These are phyloP conservation scores for Blumeria hordei DNA, from an alignment of 2,329 filamentous ascomycete genomes.

Conservation along the genomic window DNA sequence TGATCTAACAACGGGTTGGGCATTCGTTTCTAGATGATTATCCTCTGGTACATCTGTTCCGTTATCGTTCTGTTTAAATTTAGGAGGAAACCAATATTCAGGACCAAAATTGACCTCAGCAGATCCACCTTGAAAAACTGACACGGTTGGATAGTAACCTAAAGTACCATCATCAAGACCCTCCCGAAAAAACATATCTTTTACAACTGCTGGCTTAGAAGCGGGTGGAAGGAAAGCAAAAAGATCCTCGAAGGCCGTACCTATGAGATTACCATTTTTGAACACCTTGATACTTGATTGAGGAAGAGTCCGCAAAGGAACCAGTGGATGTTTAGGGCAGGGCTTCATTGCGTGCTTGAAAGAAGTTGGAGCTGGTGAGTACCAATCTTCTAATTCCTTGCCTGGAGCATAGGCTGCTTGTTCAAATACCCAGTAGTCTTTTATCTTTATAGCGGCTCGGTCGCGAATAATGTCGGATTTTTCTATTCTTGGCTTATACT, in stretches of 20 bases:
- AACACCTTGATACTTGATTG: conserved; percentile 71
- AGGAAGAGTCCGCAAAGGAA: conserved; percentile 66
- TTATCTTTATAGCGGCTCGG: conserved; percentile 83
- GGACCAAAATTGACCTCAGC: conserved; percentile 89
- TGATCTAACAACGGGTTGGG: conserved; percentile 22
- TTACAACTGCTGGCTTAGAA: conserved; percentile 31
- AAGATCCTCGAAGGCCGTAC: conserved; percentile 68
- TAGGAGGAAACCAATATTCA: conserved; percentile 73
- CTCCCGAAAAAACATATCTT: conserved; percentile 52
- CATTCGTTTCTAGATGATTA: conserved; percentile 13
- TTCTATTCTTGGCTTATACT: conserved; percentile 23
- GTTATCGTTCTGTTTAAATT: conserved; percentile 20
- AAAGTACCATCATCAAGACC: conserved; percentile 86
- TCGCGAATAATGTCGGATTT: conserved; percentile 74
- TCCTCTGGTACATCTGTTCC: conserved; percentile 25
- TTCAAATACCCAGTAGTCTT: conserved; percentile 83
- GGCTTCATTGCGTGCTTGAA: conserved; percentile 23
- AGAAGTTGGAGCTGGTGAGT: conserved; percentile 29
- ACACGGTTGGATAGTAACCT: conserved; percentile 85
- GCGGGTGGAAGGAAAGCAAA: conserved; percentile 81
- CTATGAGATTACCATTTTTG: conserved; percentile 74
- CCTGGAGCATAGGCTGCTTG: conserved; percentile 70
- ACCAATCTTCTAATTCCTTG: conserved; percentile 68
- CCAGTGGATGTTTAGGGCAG: conserved; percentile 44
- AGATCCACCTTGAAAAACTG: conserved; percentile 73